These are phyloP conservation scores for Phaeophleospora eucalypticola DNA, from an alignment of 2,329 filamentous ascomycete genomes.

Conservation along the genomic window DNA sequence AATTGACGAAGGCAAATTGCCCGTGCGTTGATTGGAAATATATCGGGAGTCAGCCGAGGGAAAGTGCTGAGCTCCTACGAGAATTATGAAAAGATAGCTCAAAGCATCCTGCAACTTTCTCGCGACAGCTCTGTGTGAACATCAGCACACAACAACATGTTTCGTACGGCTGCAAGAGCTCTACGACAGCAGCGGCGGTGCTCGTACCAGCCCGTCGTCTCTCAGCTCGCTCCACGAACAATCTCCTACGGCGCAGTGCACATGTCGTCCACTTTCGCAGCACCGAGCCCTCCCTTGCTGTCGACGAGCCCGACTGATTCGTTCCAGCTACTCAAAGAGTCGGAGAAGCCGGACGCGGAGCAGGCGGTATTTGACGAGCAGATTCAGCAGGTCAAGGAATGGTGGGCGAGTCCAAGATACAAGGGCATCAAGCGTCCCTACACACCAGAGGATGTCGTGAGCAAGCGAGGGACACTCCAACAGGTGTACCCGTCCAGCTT, in stretches of 20 bases:
- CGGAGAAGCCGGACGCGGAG: conserved; percentile 72
- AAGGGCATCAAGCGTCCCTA: conserved; percentile 90
- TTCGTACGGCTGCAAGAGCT: conserved; percentile 26
- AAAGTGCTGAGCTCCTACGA: no score
- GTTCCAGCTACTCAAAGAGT: conserved; percentile 78
- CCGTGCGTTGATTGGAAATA: no score
- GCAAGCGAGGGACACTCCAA: conserved; percentile 82
- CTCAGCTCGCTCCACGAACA: conserved; percentile 19
- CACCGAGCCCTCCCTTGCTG: conserved; percentile 60
- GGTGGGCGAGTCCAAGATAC: conserved; percentile 85
- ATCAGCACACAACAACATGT: conserved; percentile 17
- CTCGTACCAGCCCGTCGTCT: conserved; percentile 16
- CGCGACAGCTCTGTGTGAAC: neutral
- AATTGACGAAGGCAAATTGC: neutral
- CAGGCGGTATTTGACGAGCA: conserved; percentile 82
- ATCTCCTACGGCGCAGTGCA: conserved; percentile 22
- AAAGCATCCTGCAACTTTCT: conserved; percentile 1
- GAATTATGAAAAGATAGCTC: conserved; percentile 12
- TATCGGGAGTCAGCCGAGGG: no score
- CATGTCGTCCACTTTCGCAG: conserved; percentile 50
- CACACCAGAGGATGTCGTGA: conserved; percentile 83
- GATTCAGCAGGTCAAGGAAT: conserved; percentile 77
- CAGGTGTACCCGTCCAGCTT: conserved; percentile 88
- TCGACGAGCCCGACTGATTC: conserved; percentile 64
- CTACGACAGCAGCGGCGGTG: conserved; percentile 28